Evolutionary conservation across 2,329 filamentous ascomycete species (phyloP).

Genomic region (Blumeria graminis): DNA sequence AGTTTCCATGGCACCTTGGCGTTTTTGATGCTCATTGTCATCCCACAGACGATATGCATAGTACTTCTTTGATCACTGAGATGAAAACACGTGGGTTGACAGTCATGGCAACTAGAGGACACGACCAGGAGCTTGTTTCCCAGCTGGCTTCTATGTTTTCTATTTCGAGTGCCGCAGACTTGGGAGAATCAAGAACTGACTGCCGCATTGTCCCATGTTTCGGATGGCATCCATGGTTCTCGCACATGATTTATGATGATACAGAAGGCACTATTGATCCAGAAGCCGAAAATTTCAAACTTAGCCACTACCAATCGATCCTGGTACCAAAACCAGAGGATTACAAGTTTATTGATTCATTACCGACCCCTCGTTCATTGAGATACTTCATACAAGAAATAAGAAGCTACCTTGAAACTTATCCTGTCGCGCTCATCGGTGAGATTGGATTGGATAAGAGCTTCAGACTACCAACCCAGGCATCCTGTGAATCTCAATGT

Average conservation of each 20-base stretch:
- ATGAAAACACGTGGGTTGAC: constrained; percentile 46
- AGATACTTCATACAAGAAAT: constrained; percentile 33
- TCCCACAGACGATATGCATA: constrained; percentile 53
- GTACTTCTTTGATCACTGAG: constrained; percentile 27
- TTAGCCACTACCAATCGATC: constrained; percentile 40
- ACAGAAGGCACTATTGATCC: constrained; percentile 6
- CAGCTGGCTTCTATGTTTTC: constrained; percentile 31
- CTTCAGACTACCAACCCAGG: constrained; percentile 45
- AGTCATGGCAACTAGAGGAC: constrained; percentile 51
- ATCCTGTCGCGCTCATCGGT: constrained; percentile 44
- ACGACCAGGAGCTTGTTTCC: constrained; percentile 53
- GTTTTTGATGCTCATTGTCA: constrained; percentile 67
- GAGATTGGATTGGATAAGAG: constrained; percentile 58
- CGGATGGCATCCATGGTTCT: constrained; percentile 77
- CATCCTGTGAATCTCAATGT: constrained; percentile 23
- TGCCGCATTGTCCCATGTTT: constrained; percentile 43
- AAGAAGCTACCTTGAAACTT: constrained; percentile 25
- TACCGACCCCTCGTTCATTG: constrained; percentile 37
- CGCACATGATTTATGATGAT: constrained; percentile 50
- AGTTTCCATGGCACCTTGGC: constrained; percentile 45
- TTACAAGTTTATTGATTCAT: constrained; percentile 18
- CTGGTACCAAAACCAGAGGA: constrained; percentile 30
- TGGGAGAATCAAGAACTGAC: constrained; percentile 9
- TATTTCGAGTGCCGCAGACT: constrained; percentile 16
- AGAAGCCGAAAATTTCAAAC: constrained; percentile 17